phyloP scores from a whole-genome alignment of 1,139 yeast species.

The Nakaseomyces glabratus region DNA sequence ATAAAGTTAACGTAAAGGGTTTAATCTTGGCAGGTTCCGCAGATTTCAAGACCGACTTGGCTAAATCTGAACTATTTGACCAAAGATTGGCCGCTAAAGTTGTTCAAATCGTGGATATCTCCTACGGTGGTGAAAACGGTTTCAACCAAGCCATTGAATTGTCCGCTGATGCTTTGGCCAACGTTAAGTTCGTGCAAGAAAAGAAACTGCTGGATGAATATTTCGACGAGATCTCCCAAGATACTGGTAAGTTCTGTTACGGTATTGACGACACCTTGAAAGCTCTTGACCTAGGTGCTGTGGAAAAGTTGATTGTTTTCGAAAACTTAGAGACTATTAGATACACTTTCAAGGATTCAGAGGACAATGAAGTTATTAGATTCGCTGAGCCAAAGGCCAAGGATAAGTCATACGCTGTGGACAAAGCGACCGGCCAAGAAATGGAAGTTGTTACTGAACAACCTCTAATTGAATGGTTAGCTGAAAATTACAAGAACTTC shows the following conservation, averaged over 20 bases:
- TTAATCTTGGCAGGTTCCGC: slow-evolving; percentile 97
- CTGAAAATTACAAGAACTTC: slow-evolving; percentile 85
- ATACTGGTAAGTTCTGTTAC: slow-evolving; percentile 93
- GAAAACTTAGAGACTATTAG: slow-evolving; percentile 83
- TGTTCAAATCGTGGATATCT: slow-evolving; percentile 87
- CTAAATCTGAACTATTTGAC: slow-evolving; percentile 89
- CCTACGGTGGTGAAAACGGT: slow-evolving; percentile 98
- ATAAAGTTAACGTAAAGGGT: slow-evolving; percentile 90
- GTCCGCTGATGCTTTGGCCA: slow-evolving; percentile 91
- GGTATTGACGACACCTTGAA: slow-evolving; percentile 94
- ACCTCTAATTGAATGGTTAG: slow-evolving; percentile 90
- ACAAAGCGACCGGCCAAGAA: slow-evolving; percentile 80
- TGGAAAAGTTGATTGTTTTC: slow-evolving; percentile 84
- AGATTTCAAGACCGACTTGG: slow-evolving; percentile 90
- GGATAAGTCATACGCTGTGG: slow-evolving; percentile 69
- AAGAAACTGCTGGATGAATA: slow-evolving; percentile 86
- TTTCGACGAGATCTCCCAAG: slow-evolving; percentile 95
- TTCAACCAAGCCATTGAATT: slow-evolving; percentile 97
- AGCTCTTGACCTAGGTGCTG: slow-evolving; percentile 92
- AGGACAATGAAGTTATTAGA: slow-evolving; percentile 67
- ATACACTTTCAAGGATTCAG: slow-evolving; percentile 75
- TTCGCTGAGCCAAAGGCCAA: slow-evolving; percentile 57
- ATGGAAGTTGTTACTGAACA: slow-evolving; percentile 80
- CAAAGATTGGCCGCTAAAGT: slow-evolving; percentile 79
- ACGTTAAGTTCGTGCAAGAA: slow-evolving; percentile 95